These are phyloP conservation scores for Lachnellula subtilissima DNA, from an alignment of 2,329 filamentous ascomycete species.

Conservation along the genomic window DNA sequence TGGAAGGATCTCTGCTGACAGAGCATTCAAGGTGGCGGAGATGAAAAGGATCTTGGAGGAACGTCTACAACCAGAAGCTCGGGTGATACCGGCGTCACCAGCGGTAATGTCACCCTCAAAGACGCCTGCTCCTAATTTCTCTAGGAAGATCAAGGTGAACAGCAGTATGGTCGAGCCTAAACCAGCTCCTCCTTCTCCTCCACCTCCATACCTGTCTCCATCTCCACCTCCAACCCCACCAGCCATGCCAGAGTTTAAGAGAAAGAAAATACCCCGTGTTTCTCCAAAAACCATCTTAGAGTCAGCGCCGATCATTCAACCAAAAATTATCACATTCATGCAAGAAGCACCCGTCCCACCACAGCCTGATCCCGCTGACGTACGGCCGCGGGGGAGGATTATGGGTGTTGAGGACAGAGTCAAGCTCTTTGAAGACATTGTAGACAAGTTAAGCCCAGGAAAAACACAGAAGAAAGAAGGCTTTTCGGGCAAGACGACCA, in stretches of 20 bases:
- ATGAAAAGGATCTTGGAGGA: constrained; percentile 24
- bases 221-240: neutral
- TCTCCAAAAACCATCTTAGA: neutral
- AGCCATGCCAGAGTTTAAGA: neutral
- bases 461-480: constrained; percentile 6
- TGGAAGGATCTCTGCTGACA: neutral
- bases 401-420: constrained; percentile 24
- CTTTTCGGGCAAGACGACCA: constrained; percentile 11
- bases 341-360: neutral
- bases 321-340: neutral
- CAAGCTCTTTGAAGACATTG: constrained; percentile 21
- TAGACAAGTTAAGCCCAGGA: neutral
- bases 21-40: constrained; percentile 18
- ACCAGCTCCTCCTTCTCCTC: neutral
- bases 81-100: neutral
- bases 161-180: neutral
- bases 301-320: neutral
- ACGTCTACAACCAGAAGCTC: neutral
- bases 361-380: neutral
- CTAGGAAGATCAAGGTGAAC: neutral
- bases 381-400: constrained; percentile 6
- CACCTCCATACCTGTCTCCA: neutral
- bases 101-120: neutral
- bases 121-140: neutral
- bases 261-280: neutral